phyloP scores from a whole-genome alignment of 2,329 filamentous ascomycete species.

The Claviceps sorghi region DNA sequence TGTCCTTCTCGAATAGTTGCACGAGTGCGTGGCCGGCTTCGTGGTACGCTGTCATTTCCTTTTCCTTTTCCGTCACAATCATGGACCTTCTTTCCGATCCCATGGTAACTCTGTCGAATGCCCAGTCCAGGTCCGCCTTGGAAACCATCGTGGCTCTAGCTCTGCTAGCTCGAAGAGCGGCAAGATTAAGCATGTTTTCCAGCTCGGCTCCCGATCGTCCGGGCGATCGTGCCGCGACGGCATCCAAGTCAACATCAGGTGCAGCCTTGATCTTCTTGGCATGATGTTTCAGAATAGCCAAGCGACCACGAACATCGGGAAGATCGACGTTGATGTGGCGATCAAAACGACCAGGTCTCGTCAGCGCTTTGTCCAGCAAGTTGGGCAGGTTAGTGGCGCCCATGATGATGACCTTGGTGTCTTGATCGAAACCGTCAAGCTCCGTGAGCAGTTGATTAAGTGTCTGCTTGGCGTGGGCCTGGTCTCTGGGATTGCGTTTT shows the following conservation, averaged over 20 bases:
- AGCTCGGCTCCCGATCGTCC: conserved; percentile 92
- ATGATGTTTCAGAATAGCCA: conserved; percentile 88
- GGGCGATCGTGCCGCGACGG: conserved; percentile 73
- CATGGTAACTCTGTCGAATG: conserved; percentile 96
- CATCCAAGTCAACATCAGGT: conserved; percentile 65
- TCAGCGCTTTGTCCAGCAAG: conserved; percentile 85
- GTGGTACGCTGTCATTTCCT: conserved; percentile 88
- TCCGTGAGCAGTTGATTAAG: conserved; percentile 95
- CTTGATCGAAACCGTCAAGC: conserved; percentile 91
- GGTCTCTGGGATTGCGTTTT: conserved; percentile 82
- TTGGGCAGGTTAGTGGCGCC: conserved; percentile 94
- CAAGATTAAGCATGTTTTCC: conserved; percentile 94
- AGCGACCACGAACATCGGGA: conserved; percentile 82
- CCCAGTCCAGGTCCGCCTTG: conserved; percentile 83
- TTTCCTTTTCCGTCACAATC: conserved; percentile 85
- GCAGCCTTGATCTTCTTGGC: conserved; percentile 77
- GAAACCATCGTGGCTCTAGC: conserved; percentile 61
- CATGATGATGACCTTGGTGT: conserved; percentile 87
- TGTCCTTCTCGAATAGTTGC: conserved; percentile 60
- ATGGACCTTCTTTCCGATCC: conserved; percentile 82
- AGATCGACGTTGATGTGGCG: conserved; percentile 79
- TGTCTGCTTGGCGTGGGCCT: conserved; percentile 92
- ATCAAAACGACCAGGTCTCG: conserved; percentile 88
- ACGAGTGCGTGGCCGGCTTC: conserved; percentile 93
- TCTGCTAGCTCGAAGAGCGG: conserved; percentile 86